phyloP scores from a whole-genome alignment of 108 stramenopile genomes.

The Bacterosira constricta region DNA sequence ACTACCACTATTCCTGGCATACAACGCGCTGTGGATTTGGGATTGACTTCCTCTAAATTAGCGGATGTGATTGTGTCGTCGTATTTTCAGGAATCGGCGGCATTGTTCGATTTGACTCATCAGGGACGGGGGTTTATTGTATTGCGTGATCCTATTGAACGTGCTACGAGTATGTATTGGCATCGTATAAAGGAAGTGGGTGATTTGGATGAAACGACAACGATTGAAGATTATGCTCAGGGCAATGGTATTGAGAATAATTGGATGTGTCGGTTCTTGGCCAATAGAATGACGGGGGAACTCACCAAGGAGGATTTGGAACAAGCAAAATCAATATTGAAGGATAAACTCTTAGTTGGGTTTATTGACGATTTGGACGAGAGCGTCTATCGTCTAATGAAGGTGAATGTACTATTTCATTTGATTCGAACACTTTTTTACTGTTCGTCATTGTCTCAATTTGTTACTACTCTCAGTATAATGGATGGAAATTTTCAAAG shows the following conservation, averaged over 20 bases:
- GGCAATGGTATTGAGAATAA: constrained; percentile 64
- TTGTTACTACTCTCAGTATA: too few relatives aligned
- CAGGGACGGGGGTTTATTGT: constrained; percentile 54
- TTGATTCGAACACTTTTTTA: too few relatives aligned
- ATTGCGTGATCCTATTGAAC: constrained; percentile 50
- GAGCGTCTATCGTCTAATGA: constrained; percentile 42
- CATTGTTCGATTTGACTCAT: constrained; percentile 47
- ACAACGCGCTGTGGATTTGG: constrained; percentile 49
- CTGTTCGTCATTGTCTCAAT: too few relatives aligned
- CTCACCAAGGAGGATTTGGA: constrained; percentile 55
- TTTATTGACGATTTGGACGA: constrained; percentile 56
- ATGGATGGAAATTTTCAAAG: constrained; percentile 44
- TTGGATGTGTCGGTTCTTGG: constrained; percentile 55
- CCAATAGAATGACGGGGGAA: constrained; percentile 52
- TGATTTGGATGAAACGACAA: constrained; percentile 35
- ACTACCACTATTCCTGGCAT: constrained; percentile 48
- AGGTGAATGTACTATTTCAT: too few relatives aligned
- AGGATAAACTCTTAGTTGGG: constrained; percentile 51
- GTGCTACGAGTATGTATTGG: constrained; percentile 55
- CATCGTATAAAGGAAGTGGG: constrained; percentile 24
- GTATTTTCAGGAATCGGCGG: constrained; percentile 43
- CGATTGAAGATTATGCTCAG: constrained; percentile 52
- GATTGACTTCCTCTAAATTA: constrained; percentile 36
- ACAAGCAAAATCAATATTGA: constrained; percentile 50
- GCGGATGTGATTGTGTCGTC: constrained; percentile 51